Conservation (phyloP, 805 yeast species). For the Metschnikowia reukaufii region DNA sequence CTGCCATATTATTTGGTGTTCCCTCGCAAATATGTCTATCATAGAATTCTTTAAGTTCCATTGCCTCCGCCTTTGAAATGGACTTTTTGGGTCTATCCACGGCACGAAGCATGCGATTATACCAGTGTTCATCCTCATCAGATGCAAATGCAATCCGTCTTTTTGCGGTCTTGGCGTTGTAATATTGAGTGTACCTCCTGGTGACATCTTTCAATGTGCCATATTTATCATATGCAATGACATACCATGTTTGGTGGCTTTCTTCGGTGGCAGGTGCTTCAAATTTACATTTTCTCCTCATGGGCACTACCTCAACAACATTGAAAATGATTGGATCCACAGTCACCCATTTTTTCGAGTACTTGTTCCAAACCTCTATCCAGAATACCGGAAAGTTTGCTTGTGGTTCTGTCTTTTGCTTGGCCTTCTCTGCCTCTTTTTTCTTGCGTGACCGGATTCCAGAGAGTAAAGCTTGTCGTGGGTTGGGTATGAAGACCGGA, state of each 20-base stretch:
- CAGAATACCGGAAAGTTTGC: constrained; percentile 73
- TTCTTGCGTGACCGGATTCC: constrained; percentile 8
- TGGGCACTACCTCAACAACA: constrained; percentile 60
- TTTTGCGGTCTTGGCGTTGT: constrained; percentile 72
- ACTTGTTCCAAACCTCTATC: constrained; percentile 91
- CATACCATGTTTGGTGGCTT: constrained; percentile 67
- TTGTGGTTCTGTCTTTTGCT: neutral
- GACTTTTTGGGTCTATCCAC: constrained; percentile 25
- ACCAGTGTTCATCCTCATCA: constrained; percentile 62
- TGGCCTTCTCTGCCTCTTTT: neutral
- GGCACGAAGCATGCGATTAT: constrained; percentile 42
- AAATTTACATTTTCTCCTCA: constrained; percentile 51
- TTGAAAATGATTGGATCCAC: constrained; percentile 74
- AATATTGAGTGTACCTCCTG: constrained; percentile 69
- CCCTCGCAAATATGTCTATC: constrained; percentile 73
- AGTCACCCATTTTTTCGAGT: constrained; percentile 73
- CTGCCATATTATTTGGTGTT: constrained; percentile 80
- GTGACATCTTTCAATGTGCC: constrained; percentile 81
- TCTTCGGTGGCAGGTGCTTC: constrained; percentile 71
- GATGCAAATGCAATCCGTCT: constrained; percentile 63
- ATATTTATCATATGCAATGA: constrained; percentile 67
- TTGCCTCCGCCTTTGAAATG: constrained; percentile 42
- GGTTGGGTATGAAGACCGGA: constrained; percentile 21
- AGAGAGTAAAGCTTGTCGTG: constrained; percentile 16
- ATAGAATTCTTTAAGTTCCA: constrained; percentile 61